phyloP scores from a whole-genome alignment of 352 stramenopile genomes.

The Vaucheria bursata region DNA sequence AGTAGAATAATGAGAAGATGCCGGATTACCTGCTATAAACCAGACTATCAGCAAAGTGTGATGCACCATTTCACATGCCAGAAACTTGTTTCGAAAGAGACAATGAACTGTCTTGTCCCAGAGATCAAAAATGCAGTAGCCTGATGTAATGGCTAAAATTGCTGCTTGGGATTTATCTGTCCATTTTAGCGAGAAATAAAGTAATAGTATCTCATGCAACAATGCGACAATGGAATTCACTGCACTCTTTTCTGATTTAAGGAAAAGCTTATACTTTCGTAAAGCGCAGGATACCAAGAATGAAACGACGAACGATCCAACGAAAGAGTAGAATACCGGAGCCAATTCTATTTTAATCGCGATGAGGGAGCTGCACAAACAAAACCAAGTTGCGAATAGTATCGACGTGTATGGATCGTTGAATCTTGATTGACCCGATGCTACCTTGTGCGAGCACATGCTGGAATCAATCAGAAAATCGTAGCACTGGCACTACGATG shows the following conservation, averaged over 20 bases:
- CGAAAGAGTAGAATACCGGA: not conserved
- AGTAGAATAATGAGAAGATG: too few relatives aligned
- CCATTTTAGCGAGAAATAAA: not conserved
- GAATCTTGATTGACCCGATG: too few relatives aligned
- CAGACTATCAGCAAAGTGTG: slow-evolving; percentile 18
- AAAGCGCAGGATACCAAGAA: not conserved
- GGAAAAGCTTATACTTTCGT: not conserved
- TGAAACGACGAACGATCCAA: not conserved
- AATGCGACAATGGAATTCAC: not conserved
- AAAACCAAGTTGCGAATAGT: too few relatives aligned
- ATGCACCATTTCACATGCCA: slow-evolving; percentile 8
- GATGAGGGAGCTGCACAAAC: too few relatives aligned
- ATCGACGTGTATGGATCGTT: too few relatives aligned
- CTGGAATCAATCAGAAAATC: too few relatives aligned
- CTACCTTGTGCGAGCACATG: too few relatives aligned
- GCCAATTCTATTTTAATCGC: too few relatives aligned
- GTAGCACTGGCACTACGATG: too few relatives aligned
- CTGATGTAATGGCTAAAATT: slow-evolving; percentile 15
- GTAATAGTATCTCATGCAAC: not conserved
- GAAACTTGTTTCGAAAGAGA: slow-evolving; percentile 1
- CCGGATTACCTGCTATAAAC: slow-evolving; percentile 5
- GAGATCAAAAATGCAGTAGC: slow-evolving; percentile 34
- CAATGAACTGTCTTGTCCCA: slow-evolving; percentile 33
- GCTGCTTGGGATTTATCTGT: not conserved
- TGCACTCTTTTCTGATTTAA: not conserved